Conservation (phyloP, 202 grass and related monocot genomes). For the Schoenoplectus triqueter region DNA sequence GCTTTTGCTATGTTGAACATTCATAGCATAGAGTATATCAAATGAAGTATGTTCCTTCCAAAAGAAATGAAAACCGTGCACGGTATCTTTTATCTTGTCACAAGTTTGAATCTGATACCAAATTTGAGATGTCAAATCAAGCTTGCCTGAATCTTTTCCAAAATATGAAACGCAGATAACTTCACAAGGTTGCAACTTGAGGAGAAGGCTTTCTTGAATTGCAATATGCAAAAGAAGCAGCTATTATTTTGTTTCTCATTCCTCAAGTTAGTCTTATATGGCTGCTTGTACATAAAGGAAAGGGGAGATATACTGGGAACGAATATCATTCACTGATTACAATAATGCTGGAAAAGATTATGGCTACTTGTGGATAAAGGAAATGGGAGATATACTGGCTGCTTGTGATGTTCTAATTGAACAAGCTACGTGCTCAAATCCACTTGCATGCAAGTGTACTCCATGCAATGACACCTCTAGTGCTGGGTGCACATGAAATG, state of each 20-base stretch:
- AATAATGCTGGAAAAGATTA: too few relatives aligned
- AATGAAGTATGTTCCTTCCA: not conserved
- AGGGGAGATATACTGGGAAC: not conserved
- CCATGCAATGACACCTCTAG: not conserved
- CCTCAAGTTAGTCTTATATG: conserved; percentile 12
- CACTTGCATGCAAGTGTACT: conserved; percentile 9
- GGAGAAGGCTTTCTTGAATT: conserved; percentile 27
- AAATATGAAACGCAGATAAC: conserved; percentile 21
- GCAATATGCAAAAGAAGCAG: not conserved
- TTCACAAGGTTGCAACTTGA: conserved; percentile 29
- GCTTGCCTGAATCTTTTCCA: conserved; percentile 16
- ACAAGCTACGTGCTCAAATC: not conserved
- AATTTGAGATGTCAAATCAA: conserved; percentile 18
- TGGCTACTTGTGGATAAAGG: too few relatives aligned
- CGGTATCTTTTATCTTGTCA: not conserved
- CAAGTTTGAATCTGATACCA: conserved; percentile 35
- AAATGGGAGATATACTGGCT: too few relatives aligned
- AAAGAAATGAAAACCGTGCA: not conserved
- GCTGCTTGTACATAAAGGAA: conserved; percentile 15
- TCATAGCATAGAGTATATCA: not conserved
- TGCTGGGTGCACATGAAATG: conserved; percentile 5
- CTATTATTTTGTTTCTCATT: conserved; percentile 5
- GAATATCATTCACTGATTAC: not conserved
- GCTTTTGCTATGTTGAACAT: not conserved
- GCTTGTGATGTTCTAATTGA: not conserved